Evolutionary conservation across 108 stramenopile species (phyloP), one percentile per base, ranked within the genome.

Genomic region (Conticribra guillardii): DNA sequence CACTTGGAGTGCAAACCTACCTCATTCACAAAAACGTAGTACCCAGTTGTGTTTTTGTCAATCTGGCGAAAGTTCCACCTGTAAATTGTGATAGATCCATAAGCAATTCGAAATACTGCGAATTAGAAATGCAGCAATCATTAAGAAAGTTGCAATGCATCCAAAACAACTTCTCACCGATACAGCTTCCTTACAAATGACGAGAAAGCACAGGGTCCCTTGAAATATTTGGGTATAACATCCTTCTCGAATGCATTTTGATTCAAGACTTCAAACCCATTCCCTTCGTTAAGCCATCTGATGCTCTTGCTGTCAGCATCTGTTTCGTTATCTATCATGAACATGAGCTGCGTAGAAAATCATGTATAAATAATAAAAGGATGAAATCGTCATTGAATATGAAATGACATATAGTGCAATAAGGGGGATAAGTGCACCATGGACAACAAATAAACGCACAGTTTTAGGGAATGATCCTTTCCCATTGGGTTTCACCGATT

Each of bases 171-270:
- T 18, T 18, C 64, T 53, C 31, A 65, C 64, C 64, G 29, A 47
- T 65, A 65, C 8, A 65, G 51, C 64, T 34, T 65, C 21, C 64
- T 52, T 7, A 65, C 51, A 34, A 65, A 65, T n/a, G 64, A 65
- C 22, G 48, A 49, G 52, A 65, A 65, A n/a, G 52, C n/a, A n/a
- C 64, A 65, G 14, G 64, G 47, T 23, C 31, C 31, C 7, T 17
- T 48, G 52, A 65, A 65, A 24, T 65, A 65, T 33, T 53, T 52
- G 11, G 64, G 64, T 52, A 65, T 45, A 37, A 65, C 33, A 0
- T 65, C 64, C 32, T 65, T 65, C 30, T 65, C 64, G 3, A 65
- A 27, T 11, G 7, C 51, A 34, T 65, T 65, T 24, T 65, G 64
- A 46, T 65, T 49, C 27, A 28, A 18, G 8, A 52, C 32, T 53